Percentiles rank a stretch among this genome's conserved stretches.
Conservation (phyloP, 441 rosid species). For the Manihot esculenta region DNA sequence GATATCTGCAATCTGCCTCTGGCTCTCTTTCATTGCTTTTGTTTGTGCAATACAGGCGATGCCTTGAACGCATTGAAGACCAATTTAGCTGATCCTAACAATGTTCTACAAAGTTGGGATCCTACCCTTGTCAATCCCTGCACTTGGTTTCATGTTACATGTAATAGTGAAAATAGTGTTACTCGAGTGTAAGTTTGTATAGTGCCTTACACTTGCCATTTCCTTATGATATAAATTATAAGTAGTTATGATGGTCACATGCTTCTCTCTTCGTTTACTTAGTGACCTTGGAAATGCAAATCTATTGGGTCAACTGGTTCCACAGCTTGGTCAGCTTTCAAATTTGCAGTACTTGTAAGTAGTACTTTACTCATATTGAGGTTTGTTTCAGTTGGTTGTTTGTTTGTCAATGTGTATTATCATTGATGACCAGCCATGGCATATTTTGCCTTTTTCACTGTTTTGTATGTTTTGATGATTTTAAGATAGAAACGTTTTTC, state of each 20-base stretch:
- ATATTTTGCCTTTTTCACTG: not conserved
- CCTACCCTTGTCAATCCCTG: constrained; percentile 72
- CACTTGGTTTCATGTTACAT: constrained; percentile 79
- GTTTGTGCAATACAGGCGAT: constrained; percentile 27
- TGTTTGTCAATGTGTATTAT: not conserved
- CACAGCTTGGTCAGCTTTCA: constrained; percentile 72
- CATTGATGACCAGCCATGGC: not conserved
- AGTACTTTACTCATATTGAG: not conserved
- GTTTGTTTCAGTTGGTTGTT: not conserved
- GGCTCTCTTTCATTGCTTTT: not conserved
- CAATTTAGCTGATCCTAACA: constrained; percentile 31
- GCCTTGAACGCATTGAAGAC: constrained; percentile 32
- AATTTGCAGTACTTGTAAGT: constrained; percentile 91
- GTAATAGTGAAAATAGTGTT: constrained; percentile 56
- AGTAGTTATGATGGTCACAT: constrained; percentile 2
- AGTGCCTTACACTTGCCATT: not conserved
- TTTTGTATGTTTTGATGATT: not conserved
- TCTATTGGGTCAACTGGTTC: constrained; percentile 75
- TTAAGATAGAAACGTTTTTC: not conserved
- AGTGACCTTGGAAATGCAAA: constrained; percentile 96
- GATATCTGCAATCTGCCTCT: not conserved
- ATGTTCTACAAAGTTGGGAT: constrained; percentile 68
- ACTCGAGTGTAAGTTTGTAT: constrained; percentile 58
- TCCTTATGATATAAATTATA: constrained; percentile 3
- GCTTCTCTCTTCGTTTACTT: constrained; percentile 10